A percentile compares a stretch with the other conserved stretches of the same genome.
Evolutionary conservation across 306 rosid genomes (phyloP).

Genomic region (Cucumis melo): DNA sequence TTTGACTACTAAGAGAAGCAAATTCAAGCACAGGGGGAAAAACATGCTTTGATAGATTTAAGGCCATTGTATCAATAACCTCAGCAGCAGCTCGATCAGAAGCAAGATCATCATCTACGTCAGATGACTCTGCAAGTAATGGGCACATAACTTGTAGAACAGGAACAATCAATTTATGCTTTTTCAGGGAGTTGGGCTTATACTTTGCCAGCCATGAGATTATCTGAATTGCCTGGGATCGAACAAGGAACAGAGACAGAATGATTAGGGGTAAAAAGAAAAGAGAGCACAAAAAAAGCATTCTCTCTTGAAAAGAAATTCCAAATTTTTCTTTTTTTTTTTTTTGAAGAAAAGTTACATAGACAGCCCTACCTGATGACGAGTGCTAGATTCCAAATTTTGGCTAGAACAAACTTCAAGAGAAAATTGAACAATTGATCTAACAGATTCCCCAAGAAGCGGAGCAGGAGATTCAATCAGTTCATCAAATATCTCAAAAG

Average conservation of each 20-base stretch:
- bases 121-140: conserved; percentile 77
- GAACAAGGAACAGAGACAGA: conserved; percentile 11
- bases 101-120: conserved; percentile 85
- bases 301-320: not conserved
- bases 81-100: conserved; percentile 98
- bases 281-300: conserved; percentile 1
- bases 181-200: conserved; percentile 72
- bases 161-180: conserved; percentile 74
- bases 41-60: conserved; percentile 74
- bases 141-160: conserved; percentile 89
- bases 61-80: conserved; percentile 95
- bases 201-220: conserved; percentile 95
- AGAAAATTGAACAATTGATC: conserved; percentile 90
- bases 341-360: not conserved
- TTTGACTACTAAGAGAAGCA: conserved; percentile 74
- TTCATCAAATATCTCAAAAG: conserved; percentile 96
- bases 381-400: conserved; percentile 84
- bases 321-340: not conserved
- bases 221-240: conserved; percentile 76
- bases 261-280: conserved; percentile 1
- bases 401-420: conserved; percentile 97
- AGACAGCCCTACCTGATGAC: conserved; percentile 66
- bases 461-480: conserved; percentile 98
- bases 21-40: conserved; percentile 76
- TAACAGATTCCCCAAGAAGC: conserved; percentile 94